Percentiles rank a stretch among this genome's conserved stretches.
These are phyloP conservation scores for Lentinus brumalis DNA, from an alignment of 768 basidiomycete species.

Conservation along the genomic window DNA sequence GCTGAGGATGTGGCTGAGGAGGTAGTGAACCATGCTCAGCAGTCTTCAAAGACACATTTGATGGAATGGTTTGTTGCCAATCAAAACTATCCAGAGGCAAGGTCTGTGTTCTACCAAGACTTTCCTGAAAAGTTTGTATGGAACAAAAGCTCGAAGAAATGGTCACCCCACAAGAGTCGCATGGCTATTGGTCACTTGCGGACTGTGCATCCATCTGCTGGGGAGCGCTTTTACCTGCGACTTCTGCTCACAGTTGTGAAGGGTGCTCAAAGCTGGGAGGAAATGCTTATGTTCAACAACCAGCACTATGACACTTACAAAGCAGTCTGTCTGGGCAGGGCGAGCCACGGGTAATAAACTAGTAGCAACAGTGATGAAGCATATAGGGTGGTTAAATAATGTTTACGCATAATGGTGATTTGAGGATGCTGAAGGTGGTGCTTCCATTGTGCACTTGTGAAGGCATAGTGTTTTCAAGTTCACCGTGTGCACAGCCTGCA, in stretches of 20 bases:
- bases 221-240: conserved; percentile 45
- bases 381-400: no score
- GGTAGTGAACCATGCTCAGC: conserved; percentile 8
- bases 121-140: conserved; percentile 38
- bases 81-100: conserved; percentile 8
- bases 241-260: conserved; percentile 41
- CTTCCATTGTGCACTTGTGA: no score
- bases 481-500: no score
- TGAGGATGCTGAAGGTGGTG: no score
- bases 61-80: conserved; percentile 32
- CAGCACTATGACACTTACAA: conserved; percentile 34
- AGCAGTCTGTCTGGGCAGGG: conserved; percentile 43
- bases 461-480: no score
- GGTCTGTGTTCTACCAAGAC: conserved; percentile 37
- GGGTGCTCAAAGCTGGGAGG: conserved; percentile 34
- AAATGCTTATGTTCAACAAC: conserved; percentile 31
- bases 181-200: conserved; percentile 46
- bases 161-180: conserved; percentile 31
- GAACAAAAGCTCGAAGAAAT: conserved; percentile 25
- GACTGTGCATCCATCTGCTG: conserved; percentile 36
- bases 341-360: no score
- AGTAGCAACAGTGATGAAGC: no score
- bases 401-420: no score
- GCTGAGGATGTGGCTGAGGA: conserved; percentile 30
- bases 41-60: conserved; percentile 29